Evolutionary conservation across 129 eudicot species (phyloP).

Genomic region (Centrapalus pauciflorus): DNA sequence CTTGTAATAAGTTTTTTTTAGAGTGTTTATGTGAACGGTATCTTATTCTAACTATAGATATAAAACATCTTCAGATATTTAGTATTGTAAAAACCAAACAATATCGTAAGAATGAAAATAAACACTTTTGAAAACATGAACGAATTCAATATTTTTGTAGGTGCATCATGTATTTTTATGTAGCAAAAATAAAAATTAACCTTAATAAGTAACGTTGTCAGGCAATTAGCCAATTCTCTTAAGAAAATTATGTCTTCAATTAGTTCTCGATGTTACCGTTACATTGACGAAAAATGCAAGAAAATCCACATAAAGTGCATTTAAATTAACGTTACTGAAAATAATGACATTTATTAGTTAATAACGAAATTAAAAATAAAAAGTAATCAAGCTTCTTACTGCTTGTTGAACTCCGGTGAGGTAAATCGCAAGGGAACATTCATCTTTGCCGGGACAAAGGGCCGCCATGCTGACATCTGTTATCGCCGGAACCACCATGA

Average conservation of each 20-base stretch:
- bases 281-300: constrained; percentile 23
- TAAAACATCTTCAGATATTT: no score
- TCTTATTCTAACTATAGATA: no score
- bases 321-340: not conserved
- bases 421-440: constrained; percentile 56
- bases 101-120: no score
- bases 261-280: not conserved
- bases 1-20: no score
- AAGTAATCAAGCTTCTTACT: not conserved
- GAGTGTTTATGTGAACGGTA: no score
- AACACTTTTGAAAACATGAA: no score
- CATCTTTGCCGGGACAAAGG: constrained; percentile 61
- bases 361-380: not conserved
- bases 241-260: not conserved
- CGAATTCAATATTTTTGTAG: no score
- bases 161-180: no score
- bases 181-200: not conserved
- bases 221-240: no score
- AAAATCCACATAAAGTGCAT: constrained; percentile 4
- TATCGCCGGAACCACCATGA: constrained; percentile 66
- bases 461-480: constrained; percentile 64
- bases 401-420: constrained; percentile 60
- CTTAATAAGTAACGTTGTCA: no score
- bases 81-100: no score
- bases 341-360: not conserved